Evolutionary conservation across 1,139 yeast species (phyloP), one percentile per base, ranked within the genome.

Genomic region (Zygosaccharomyces sapae): DNA sequence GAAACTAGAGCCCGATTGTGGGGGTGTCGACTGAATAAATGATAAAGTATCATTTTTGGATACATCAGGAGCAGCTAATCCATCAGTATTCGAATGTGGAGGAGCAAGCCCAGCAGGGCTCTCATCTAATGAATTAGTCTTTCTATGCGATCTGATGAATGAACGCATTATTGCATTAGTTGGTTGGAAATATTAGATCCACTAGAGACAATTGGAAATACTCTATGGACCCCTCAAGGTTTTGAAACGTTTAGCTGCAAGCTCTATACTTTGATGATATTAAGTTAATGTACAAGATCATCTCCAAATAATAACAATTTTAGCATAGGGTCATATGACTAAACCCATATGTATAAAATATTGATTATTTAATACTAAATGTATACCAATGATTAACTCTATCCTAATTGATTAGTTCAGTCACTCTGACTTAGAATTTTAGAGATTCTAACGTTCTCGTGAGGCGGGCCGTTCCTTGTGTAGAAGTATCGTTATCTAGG

Each of bases 391-490:
- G 9, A 31, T 3, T 31, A 20, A 18, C 3, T 31, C 5, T 42
- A 36, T 9, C 16, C 27, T 9, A 30, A 3, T 12, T 29, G 35
- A 19, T 13, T 3, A 16, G 24, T n/a, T 29, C 25, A 22, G 7
- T 22, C 7, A 5, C 25, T 4, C 25, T 4, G 7, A 2, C 40
- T 56, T 67, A 86, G 63, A 86, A 86, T 2, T 79, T 70, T 41
- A 87, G 67, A 39, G 73, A 74, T 61, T 86, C 95, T 49, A 87
- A 69, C 2, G 82, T 77, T 62, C 81, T 81, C 3, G 82, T 71
- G 12, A 82, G 62, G 52, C 77, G 78, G 1, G 95, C 95, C 1
- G 90, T 85, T 3, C 94, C 92, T 36, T 74, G 79, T 1, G 71
- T 67, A 0, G 71, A 60, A 10, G 70, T 65, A 49, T 79, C 76